These are phyloP conservation scores for Trifolium dubium DNA, from an alignment of 306 rosid species.

Conservation along the genomic window DNA sequence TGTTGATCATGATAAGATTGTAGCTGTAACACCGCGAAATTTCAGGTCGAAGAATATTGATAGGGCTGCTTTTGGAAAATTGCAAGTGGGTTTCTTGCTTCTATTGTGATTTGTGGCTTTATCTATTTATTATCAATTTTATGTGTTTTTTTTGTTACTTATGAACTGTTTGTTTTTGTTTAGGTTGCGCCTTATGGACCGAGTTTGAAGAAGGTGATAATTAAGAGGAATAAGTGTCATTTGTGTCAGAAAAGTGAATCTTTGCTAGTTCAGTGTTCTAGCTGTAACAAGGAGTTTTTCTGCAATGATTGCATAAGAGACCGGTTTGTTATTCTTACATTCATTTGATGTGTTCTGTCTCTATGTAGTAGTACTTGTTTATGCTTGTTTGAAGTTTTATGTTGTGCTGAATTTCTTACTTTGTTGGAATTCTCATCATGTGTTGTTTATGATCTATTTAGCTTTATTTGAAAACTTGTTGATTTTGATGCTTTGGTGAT, in stretches of 20 bases:
- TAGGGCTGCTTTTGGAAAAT: constrained; percentile 62
- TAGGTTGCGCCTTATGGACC: constrained; percentile 64
- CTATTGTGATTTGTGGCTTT: too few species aligned
- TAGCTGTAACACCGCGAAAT: constrained; percentile 53
- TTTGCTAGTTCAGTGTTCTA: constrained; percentile 69
- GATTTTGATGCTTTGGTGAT: not conserved
- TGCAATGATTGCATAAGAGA: constrained; percentile 85
- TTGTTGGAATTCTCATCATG: not conserved
- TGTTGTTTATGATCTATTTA: not conserved
- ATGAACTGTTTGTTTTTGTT: constrained; percentile 2
- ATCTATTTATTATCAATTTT: not conserved
- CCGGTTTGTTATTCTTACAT: constrained; percentile 61
- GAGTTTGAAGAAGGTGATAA: constrained; percentile 52
- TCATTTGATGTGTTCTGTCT: constrained; percentile 12
- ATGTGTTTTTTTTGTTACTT: not conserved
- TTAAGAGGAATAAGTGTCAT: constrained; percentile 69
- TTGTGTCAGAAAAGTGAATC: constrained; percentile 74
- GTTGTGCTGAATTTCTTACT: constrained; percentile 35
- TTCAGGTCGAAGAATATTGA: constrained; percentile 94
- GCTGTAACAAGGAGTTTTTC: constrained; percentile 81
- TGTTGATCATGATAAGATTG: constrained; percentile 41
- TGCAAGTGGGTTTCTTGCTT: constrained; percentile 60
- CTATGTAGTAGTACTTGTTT: not conserved
- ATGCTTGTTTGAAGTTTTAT: constrained; percentile 24
- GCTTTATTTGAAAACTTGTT: constrained; percentile 14